Conservation (phyloP, 1,284 basidiomycete species). For the Inonotus hispidus region DNA sequence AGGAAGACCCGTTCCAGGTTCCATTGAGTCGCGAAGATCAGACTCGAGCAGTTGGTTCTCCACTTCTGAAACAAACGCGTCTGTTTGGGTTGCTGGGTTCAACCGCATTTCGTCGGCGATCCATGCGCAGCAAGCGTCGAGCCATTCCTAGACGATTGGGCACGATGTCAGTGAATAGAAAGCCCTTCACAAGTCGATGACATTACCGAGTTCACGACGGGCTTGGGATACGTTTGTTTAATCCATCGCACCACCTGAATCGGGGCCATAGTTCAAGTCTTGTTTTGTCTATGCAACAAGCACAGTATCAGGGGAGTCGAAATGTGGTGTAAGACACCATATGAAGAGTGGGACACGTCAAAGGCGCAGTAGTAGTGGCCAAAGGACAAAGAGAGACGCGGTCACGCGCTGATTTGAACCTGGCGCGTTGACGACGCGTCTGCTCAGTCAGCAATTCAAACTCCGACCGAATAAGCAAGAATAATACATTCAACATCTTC, state of each 20-base stretch:
- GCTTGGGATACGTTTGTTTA: conserved; percentile 25
- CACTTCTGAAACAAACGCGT: conserved; percentile 45
- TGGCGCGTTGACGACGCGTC: not conserved
- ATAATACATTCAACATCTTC: no score
- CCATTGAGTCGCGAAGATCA: conserved; percentile 62
- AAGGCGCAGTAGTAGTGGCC: not conserved
- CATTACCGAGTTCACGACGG: conserved; percentile 25
- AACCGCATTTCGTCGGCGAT: conserved; percentile 44
- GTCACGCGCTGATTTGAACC: not conserved
- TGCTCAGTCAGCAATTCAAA: no score
- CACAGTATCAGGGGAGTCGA: not conserved
- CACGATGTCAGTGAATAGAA: not conserved
- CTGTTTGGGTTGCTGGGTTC: conserved; percentile 40
- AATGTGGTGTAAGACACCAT: no score
- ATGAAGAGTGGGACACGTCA: not conserved
- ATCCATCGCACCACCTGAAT: conserved; percentile 24
- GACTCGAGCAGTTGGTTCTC: conserved; percentile 67
- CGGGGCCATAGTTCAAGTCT: not conserved
- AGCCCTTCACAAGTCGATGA: not conserved
- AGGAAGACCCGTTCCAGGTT: conserved; percentile 61
- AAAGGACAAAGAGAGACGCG: not conserved
- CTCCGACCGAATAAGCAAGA: no score
- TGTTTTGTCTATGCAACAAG: not conserved
- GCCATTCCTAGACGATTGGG: conserved; percentile 53
- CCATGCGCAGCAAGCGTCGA: conserved; percentile 64